These are phyloP conservation scores for Dactylonectria estremocensis DNA, from an alignment of 2,329 filamentous ascomycete species.

Conservation along the genomic window DNA sequence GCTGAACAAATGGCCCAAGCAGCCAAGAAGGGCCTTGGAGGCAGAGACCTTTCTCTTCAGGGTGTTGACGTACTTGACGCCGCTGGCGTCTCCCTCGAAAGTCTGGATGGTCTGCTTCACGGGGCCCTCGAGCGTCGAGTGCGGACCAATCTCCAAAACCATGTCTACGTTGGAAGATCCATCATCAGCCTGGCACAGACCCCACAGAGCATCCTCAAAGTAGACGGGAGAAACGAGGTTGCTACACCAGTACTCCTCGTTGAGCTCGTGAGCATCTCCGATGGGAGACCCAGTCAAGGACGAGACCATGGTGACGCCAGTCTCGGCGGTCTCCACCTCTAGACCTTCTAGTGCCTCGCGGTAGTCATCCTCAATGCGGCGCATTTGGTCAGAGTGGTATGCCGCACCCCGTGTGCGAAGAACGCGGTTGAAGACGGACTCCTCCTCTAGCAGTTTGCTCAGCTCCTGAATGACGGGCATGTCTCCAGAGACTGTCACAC, in stretches of 20 bases:
- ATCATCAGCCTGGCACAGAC: slow-evolving; percentile 16
- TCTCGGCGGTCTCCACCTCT: slow-evolving; percentile 5
- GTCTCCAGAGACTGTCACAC: slow-evolving; percentile 53
- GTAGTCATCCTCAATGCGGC: slow-evolving; percentile 23
- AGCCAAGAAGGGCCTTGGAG: slow-evolving; percentile 52
- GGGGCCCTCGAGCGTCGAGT: slow-evolving; percentile 63
- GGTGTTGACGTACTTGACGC: slow-evolving; percentile 59
- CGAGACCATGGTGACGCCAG: slow-evolving; percentile 15
- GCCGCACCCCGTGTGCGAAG: slow-evolving; percentile 28
- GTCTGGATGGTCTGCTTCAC: slow-evolving; percentile 63
- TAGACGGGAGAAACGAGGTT: slow-evolving; percentile 23
- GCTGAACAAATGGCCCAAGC: slow-evolving; percentile 55
- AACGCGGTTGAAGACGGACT: slow-evolving; percentile 49
- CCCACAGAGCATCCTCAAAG: slow-evolving; percentile 21
- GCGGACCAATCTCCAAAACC: slow-evolving; percentile 61
- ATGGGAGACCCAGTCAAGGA: slow-evolving; percentile 22
- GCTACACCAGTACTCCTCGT: slow-evolving; percentile 25
- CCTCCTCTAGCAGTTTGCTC: slow-evolving; percentile 41
- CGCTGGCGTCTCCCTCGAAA: slow-evolving; percentile 11
- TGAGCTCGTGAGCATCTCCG: slow-evolving; percentile 20
- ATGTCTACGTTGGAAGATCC: slow-evolving; percentile 8
- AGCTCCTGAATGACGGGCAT: slow-evolving; percentile 41
- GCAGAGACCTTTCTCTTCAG: slow-evolving; percentile 58
- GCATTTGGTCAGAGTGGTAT: slow-evolving; percentile 32
- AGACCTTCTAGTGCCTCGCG: slow-evolving; percentile 17